A percentile compares a stretch with the other conserved stretches of the same genome.
phyloP scores from a whole-genome alignment of 2,329 filamentous ascomycete species.

The Neocatenulostroma microsporum region DNA sequence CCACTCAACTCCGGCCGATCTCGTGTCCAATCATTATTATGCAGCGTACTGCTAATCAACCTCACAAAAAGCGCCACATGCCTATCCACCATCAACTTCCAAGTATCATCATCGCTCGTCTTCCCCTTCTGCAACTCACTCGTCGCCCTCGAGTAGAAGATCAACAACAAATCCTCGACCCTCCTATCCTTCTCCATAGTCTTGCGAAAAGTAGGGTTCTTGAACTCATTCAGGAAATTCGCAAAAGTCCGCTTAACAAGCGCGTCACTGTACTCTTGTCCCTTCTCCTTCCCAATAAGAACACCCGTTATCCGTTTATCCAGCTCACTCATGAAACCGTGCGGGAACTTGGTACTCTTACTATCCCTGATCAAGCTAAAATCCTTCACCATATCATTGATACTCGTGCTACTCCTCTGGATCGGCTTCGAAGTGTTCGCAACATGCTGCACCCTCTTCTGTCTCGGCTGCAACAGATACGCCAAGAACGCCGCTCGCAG shows the following conservation, averaged over 20 bases:
- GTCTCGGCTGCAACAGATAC: conserved; percentile 84
- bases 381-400: conserved; percentile 82
- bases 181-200: conserved; percentile 89
- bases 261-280: conserved; percentile 86
- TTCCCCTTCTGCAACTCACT: conserved; percentile 80
- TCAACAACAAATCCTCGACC: conserved; percentile 85
- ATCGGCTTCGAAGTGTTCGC: conserved; percentile 50
- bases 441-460: conserved; percentile 83
- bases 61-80: conserved; percentile 93
- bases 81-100: conserved; percentile 86
- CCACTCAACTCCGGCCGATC: conserved; percentile 77
- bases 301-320: conserved; percentile 76
- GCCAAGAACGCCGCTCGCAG: conserved; percentile 84
- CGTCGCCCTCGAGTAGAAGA: conserved; percentile 92
- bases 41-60: conserved; percentile 69
- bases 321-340: conserved; percentile 61
- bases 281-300: conserved; percentile 69
- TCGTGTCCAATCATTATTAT: conserved; percentile 74
- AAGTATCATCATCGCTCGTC: conserved; percentile 69
- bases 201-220: conserved; percentile 78
- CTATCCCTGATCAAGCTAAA: conserved; percentile 61
- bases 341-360: conserved; percentile 63
- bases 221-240: conserved; percentile 87
- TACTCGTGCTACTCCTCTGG: conserved; percentile 62
- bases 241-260: conserved; percentile 89